Evolutionary conservation across 2,329 filamentous ascomycete species (phyloP).

Genomic region (Pseudophaeomoniella oleicola): DNA sequence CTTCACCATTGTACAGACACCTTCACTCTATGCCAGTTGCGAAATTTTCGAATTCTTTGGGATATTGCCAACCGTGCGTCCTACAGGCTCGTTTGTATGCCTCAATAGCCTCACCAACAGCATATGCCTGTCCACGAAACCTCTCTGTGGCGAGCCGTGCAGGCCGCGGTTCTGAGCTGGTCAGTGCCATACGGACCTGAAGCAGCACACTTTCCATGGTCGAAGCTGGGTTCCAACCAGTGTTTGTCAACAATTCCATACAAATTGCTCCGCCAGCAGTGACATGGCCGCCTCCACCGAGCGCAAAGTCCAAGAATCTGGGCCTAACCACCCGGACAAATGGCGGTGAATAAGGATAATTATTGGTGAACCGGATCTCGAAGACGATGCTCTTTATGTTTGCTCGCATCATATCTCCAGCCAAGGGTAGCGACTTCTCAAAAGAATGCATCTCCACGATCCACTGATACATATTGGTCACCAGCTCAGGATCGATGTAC

Average conservation of each 20-base stretch:
- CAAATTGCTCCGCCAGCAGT: slow-evolving; percentile 71
- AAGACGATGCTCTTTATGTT: slow-evolving; percentile 56
- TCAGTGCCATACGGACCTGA: slow-evolving; percentile 66
- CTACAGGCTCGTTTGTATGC: slow-evolving; percentile 57
- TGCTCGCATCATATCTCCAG: slow-evolving; percentile 54
- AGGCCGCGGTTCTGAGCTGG: slow-evolving; percentile 50
- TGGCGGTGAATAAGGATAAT: slow-evolving; percentile 65
- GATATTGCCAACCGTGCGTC: slow-evolving; percentile 59
- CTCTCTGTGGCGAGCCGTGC: slow-evolving; percentile 41
- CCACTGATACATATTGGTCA: slow-evolving; percentile 77
- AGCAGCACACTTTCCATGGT: slow-evolving; percentile 67
- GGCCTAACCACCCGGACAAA: slow-evolving; percentile 75
- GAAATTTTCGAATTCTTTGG: slow-evolving; percentile 40
- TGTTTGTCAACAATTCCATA: slow-evolving; percentile 72
- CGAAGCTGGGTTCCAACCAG: slow-evolving; percentile 62
- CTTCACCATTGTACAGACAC: too few relatives aligned
- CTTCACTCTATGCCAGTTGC: too few relatives aligned
- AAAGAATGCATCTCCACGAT: slow-evolving; percentile 83
- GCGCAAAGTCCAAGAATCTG: slow-evolving; percentile 55
- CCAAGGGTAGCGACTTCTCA: slow-evolving; percentile 51
- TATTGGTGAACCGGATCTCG: slow-evolving; percentile 65
- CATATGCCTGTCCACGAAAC: slow-evolving; percentile 39
- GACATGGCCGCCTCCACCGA: slow-evolving; percentile 73
- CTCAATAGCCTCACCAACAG: slow-evolving; percentile 53
- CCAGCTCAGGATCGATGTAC: slow-evolving; percentile 56